Evolutionary conservation across 352 stramenopile species (phyloP), one percentile per base, ranked within the genome.

Genomic region (Hyaloperonospora arabidopsidis): DNA sequence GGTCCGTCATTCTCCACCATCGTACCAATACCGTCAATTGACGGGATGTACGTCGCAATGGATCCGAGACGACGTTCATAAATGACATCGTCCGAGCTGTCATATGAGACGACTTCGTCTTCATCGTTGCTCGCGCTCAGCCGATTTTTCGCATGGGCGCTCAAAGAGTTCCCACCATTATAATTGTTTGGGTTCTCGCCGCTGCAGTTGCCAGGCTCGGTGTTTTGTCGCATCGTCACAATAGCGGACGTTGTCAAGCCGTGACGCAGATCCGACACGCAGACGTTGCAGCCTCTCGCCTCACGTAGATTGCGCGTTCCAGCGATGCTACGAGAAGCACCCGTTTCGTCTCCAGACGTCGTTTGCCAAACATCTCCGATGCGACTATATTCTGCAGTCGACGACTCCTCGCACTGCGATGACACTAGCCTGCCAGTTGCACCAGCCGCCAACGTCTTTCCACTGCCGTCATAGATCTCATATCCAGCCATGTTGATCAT

Each of bases 401-500:
- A 51, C 22, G 40, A 15, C 8, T 62, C 53, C 2, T 19, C 11
- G 13, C 52, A 45, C 13, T 54, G 51, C 19, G 64, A 65, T 2
- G 61, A 58, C 4, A 44, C 35, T 25, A 59, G 36, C 41, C 5
- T 49, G 23, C 36, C 55, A 17, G 45, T 45, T 45, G 49, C n/a
- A 48, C 22, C 61, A 15, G 56, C 53, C 8, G 49, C 54, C 45
- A 72, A 40, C 45, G 53, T 66, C 11, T 29, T 66, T 8, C 54
- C 52, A 18, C 52, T 68, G 1, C 60, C 61, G 11, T 67, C 65
- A n/a, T 40, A 67, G 25, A 73, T 51, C 10, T 70, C 65, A 39
- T 73, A 73, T n/a, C 65, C 65, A 5, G 52, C 56, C 57, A 73
- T 73, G 19, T 70, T 73, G 39, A 84, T 61, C 56, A 80, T 78